Evolutionary conservation across 2,329 filamentous ascomycete genomes (phyloP), one percentile per base, ranked within the genome.

Genomic region (Helicocarpus griseus): DNA sequence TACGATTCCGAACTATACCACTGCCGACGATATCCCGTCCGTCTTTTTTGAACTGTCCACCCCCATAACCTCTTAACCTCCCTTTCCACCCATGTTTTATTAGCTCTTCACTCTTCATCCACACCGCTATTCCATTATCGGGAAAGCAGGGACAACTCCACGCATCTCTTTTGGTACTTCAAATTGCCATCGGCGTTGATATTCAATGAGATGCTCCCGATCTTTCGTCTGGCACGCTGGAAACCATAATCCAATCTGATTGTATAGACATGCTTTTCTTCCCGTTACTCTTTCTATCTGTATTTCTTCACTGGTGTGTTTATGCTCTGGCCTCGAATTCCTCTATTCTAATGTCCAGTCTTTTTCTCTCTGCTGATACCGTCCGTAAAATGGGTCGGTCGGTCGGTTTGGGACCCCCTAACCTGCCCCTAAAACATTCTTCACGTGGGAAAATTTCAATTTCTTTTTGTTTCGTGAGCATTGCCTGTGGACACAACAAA

Each of bases 61-160:
- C 24, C 17, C 14, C 28, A 22, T 24, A 44, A 6, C 11, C 2
- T 22, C 11, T 19, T 41, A 22, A 21, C 28, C 28, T 47, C 19
- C 31, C 64, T 66, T 63, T 56, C 56, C 50, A 47, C 54, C 54
- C 58, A 58, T 71, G 70, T 72, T 69, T 72, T 73, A 72, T 57
- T 71, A 72, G 63, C 64, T 69, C 65, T 69, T 69, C 63, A 60
- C 65, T 62, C 64, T 61, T 60, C 60, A 14, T 26, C 44, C 29
- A 39, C 17, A n/a, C 29, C 2, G 29, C 29, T 7, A 31, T 31
- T 13, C 13, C 13, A 7, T 8, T 8, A 31, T 8, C 17, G 36
- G 36, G 17, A 19, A 19, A 39, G 17, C 13, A 19, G 36, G 14
- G 36, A n/a, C 14, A n/a, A n/a, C 36, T 39, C 36, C 13, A 39